These are phyloP conservation scores for Torulaspora maleeae DNA, from an alignment of 805 yeast species.

Conservation along the genomic window DNA sequence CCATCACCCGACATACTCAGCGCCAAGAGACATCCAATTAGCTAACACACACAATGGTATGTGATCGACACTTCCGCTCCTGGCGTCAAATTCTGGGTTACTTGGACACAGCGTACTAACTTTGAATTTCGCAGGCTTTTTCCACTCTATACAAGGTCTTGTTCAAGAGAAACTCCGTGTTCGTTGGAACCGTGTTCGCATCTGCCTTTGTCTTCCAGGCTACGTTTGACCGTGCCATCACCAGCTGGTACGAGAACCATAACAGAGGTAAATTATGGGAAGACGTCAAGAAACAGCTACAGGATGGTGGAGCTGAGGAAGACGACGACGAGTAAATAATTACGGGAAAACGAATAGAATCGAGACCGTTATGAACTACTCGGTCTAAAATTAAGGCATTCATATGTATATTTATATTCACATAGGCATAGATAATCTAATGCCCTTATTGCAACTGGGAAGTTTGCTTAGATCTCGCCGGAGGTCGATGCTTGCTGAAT, in stretches of 20 bases:
- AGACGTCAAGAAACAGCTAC: conserved; percentile 59
- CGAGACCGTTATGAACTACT: background rate
- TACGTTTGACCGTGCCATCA: conserved; percentile 61
- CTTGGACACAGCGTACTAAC: no score
- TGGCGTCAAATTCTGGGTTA: no score
- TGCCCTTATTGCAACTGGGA: conserved; percentile 2
- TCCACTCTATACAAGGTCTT: conserved; percentile 57
- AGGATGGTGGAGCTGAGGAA: conserved; percentile 58
- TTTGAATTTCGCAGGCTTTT: conserved; percentile 26
- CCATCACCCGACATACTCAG: no score
- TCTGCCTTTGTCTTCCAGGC: conserved; percentile 85
- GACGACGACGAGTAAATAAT: conserved; percentile 38
- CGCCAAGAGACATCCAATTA: background rate
- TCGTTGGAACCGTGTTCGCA: conserved; percentile 75
- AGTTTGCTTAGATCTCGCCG: conserved; percentile 28
- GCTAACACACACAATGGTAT: conserved; percentile 10
- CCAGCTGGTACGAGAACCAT: conserved; percentile 68
- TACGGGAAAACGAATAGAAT: background rate
- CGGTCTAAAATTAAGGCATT: conserved; percentile 3
- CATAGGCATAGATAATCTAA: conserved; percentile 5
- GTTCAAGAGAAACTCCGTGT: conserved; percentile 87
- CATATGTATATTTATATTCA: conserved; percentile 13
- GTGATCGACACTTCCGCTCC: background rate
- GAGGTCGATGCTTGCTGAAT: conserved; percentile 51
- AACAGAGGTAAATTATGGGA: conserved; percentile 85